Base-by-base conservation (phyloP, 495 filamentous ascomycete genomes). In the Paragyromitra xinjiangensis region DNA sequence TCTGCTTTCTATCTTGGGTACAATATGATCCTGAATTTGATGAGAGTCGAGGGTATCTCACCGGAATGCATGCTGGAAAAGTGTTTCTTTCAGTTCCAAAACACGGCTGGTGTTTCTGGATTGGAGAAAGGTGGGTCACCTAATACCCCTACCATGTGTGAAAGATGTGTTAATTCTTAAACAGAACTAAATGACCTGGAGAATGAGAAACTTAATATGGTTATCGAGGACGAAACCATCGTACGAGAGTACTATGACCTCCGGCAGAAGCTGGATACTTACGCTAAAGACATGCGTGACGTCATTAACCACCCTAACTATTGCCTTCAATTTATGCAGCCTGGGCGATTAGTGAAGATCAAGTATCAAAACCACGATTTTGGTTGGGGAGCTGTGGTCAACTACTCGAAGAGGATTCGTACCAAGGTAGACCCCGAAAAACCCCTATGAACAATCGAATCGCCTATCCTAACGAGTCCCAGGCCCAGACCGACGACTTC, bases 21-120 rank as follows among this genome's bases (percentile, higher is more conserved):
- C 86, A 99, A 98, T 84, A 99, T 98, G 95, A 91, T 99, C 81
- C 86, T 99, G 72, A 99, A 99, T 78, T 85, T 99, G 64, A 92
- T 97, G 86, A 88, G 95, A 85, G 94, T 98, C 45, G 95, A 98
- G 83, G 94, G 93, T 12, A 95, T 99, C 64, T 97, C 93, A 8
- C 96, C 95, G 9, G 94, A 98, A 78, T 98, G 91, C 83, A 98
- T 99, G 95, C 87, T 99, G 16, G 93, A 97, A 85, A 88, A 91
- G 77, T 98, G 96, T 81, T 99, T 99, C 86, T 96, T 92, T 84
- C 96, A 99, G 83, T 99, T 99, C 84, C 95, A 99, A 83, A 97
- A 95, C 78, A 92, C 93, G 8, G 92, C 93, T 2, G 92, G 91
- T 78, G 92, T 97, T 59, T 91, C 92, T 39, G 87, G 87, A 48